Base-by-base conservation (phyloP, 768 basidiomycete genomes). In the Boletus vinaceobasis region DNA sequence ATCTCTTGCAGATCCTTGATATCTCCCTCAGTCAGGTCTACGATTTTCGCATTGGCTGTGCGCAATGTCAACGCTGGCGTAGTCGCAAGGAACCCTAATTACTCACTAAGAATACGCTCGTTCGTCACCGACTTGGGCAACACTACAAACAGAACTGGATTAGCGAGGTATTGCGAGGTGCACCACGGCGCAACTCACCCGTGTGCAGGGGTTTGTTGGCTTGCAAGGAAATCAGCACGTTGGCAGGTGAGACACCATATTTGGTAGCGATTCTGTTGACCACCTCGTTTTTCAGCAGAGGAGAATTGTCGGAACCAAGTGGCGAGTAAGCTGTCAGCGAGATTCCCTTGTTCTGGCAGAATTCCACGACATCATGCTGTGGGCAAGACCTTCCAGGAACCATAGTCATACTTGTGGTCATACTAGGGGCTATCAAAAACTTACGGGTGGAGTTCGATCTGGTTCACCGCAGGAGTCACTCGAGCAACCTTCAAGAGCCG, bases 81-180 rank as follows among this genome's bases (percentile, higher is more conserved):
- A 11, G 4, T 19, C 7, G 26, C 11, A 33, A 10, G 33, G 19
- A 17, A 5, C 29, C 8, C 42, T 7, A 26, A 38, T 31, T 13
- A 70, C 78, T 53, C 55, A 81, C 80, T 64, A 37, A 77, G 70
- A 64, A 91, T 86, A 21, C 90, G 84, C 50, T 76, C 69, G 51
- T 80, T 75, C 6, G 84, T 90, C 39, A 92, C 90, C 5, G 86
- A 88, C 74, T 93, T 93, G 23, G 88, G 78, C 37, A 93, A 74
- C 27, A 89, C 89, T 76, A 43, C 21, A 48, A 32, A 45, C 29
- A 6, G 5, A 47, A 21, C 1, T 58, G 55, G 23, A 44, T 70
- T 57, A 50, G 50, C 56, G 6, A 64, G 14, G 57, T 53, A 35
- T 17, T 9, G 43, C 32, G n/a, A 43, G 29, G 11, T 42, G n/a